Evolutionary conservation across 2,329 filamentous ascomycete species (phyloP), one percentile per base, ranked within the genome.

Genomic region (Fusarium compactum): DNA sequence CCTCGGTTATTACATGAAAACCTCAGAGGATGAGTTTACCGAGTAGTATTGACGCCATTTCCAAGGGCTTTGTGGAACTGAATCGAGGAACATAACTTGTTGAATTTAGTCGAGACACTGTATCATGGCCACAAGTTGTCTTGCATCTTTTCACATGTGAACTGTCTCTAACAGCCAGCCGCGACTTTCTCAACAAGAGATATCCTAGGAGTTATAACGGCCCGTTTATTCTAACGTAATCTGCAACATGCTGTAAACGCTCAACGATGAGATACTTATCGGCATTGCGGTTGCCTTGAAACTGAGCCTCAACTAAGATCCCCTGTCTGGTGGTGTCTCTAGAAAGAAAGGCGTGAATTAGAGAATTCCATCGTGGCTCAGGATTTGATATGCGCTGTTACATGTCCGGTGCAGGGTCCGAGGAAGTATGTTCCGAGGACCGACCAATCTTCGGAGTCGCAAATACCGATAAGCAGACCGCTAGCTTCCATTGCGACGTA

Each of bases 1-100:
- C 72, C 72, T 74, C 72, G 72, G 70, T 44, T 72, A 71, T 67
- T 54, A 53, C 8, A 20, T 62, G 32, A 50, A 43, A 62, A 58
- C 34, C n/a, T 25, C 34, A 50, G 29, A 48, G 48, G 20, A 63
- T 64, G 48, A 51, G 30, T 60, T 70, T 65, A 62, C 56, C 45
- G 22, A 52, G 30, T 41, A 27, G 51, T 56, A n/a, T 44, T n/a
- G 65, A 63, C 72, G 72, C 67, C 61, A 72, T 56, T 70, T 54
- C 20, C 47, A 30, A 61, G 34, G 18, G 48, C 56, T 58, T 50
- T 27, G 27, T 58, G 52, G 32, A 60, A 55, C 55, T n/a, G 32
- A 46, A 56, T 61, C 62, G 72, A 63, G 50, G 45, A 56, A 24
- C 60, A 34, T 46, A 29, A 38, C 18, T 40, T 41, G 50, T 27